These are phyloP conservation scores for Backusella psychrophila DNA, from an alignment of 192 early-diverging fungal species.

Conservation along the genomic window DNA sequence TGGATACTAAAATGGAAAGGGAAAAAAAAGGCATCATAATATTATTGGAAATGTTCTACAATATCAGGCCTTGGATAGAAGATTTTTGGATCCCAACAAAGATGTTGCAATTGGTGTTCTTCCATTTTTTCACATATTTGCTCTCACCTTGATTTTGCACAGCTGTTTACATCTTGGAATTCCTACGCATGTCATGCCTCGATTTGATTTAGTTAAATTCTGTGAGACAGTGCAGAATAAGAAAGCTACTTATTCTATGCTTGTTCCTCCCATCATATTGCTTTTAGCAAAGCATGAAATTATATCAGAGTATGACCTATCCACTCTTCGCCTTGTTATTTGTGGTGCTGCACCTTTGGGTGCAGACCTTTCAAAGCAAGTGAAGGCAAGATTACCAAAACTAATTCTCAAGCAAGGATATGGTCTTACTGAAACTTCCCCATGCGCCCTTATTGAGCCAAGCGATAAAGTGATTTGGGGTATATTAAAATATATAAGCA, in stretches of 20 bases:
- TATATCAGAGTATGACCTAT: slow-evolving; percentile 63
- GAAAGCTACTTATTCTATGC: slow-evolving; percentile 66
- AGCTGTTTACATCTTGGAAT: slow-evolving; percentile 15
- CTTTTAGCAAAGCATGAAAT: slow-evolving; percentile 62
- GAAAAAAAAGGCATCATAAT: slow-evolving; percentile 22
- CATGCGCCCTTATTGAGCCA: slow-evolving; percentile 40
- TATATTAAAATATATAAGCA: slow-evolving; percentile 71
- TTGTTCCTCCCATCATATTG: slow-evolving; percentile 78
- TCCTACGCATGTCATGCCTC: slow-evolving; percentile 56
- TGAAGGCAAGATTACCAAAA: slow-evolving; percentile 24
- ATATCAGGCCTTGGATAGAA: slow-evolving; percentile 13
- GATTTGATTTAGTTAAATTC: slow-evolving; percentile 58
- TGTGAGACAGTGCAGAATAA: slow-evolving; percentile 71
- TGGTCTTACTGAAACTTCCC: slow-evolving; percentile 72
- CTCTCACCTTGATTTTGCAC: slow-evolving; percentile 26
- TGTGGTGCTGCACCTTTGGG: slow-evolving; percentile 68
- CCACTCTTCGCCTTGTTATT: slow-evolving; percentile 47
- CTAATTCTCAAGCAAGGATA: slow-evolving; percentile 58
- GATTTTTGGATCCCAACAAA: slow-evolving; percentile 39
- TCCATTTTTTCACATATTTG: slow-evolving; percentile 28
- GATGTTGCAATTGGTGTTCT: slow-evolving; percentile 19
- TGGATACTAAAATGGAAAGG: slow-evolving; percentile 55
- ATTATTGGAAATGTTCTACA: slow-evolving; percentile 22
- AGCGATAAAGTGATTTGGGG: slow-evolving; percentile 30
- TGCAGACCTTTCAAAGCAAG: slow-evolving; percentile 44